Evolutionary conservation across 768 basidiomycete species (phyloP), one percentile per base, ranked within the genome.

Genomic region (Kwoniella sp.): DNA sequence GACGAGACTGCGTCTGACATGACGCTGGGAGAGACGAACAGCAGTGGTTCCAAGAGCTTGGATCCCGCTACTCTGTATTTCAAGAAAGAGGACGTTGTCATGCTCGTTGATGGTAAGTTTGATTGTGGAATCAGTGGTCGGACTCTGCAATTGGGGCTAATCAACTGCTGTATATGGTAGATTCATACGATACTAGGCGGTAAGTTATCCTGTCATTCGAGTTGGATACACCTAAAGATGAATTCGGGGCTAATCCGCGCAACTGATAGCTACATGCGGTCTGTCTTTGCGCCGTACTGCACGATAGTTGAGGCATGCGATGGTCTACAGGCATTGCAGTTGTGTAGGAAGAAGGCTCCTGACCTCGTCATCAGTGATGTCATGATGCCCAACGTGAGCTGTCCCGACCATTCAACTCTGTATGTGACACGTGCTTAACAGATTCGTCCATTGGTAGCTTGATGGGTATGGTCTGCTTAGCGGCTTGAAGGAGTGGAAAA

Each of bases 31-130:
- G 70, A 71, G 22, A 55, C 59, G 21, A 64, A 63, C 3, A 49
- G 36, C 21, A 63, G 72, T 36, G 68, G 73, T 10, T 74, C 70
- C 5, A 64, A 73, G 46, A 74, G 75, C n/a, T 69, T 77, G 24
- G 81, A 81, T 57, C 73, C 77, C 1, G 62, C 62, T 2, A 80
- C 79, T 0, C 64, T 82, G 17, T 82, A 81, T 68, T 82, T 77
- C 54, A 62, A 65, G 37, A 76, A 77, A 55, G 72, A 68, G 13
- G 80, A 81, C 60, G 68, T 78, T 1, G 72, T 81, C 47, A 56
- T 80, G 49, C 46, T 80, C 27, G 79, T 79, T 61, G 70, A 76
- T 19, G 40, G 40, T 69, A 68, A 55, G 36, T 47, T 13, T 44
- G n/a, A n/a, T n/a, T n/a, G n/a, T n/a, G n/a, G n/a, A n/a, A n/a